These are phyloP conservation scores for Pyricularia grisea DNA, from an alignment of 2,329 filamentous ascomycete genomes.

Conservation along the genomic window DNA sequence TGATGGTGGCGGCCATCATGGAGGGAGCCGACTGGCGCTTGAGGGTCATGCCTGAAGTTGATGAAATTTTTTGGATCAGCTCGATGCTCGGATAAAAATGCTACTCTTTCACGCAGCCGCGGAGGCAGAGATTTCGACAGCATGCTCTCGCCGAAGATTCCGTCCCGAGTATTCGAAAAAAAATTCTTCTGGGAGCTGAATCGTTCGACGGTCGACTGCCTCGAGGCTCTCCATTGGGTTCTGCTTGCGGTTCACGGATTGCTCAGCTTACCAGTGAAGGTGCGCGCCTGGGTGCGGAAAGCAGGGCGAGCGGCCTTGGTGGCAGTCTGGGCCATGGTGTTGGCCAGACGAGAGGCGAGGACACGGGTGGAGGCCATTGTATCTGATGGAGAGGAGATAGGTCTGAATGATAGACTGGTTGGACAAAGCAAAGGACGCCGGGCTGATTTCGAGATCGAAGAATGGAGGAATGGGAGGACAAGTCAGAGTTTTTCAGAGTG, in stretches of 20 bases:
- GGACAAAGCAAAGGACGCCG: constrained; percentile 25
- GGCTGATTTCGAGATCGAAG: constrained; percentile 2
- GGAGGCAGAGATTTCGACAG: not conserved
- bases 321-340: constrained; percentile 65
- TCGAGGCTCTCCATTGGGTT: not conserved
- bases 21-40: constrained; percentile 64
- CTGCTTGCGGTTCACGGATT: not conserved
- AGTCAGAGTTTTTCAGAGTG: constrained; percentile 17
- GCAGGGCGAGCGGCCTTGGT: constrained; percentile 71
- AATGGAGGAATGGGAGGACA: constrained; percentile 12
- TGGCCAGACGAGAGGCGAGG: constrained; percentile 68
- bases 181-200: constrained; percentile 16
- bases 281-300: constrained; percentile 62
- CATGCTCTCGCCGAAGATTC: not conserved
- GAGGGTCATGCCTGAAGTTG: constrained; percentile 22
- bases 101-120: constrained; percentile 3
- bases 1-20: constrained; percentile 55
- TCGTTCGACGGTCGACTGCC: not conserved
- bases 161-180: constrained; percentile 8
- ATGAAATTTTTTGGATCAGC: constrained; percentile 10
- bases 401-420: constrained; percentile 24
- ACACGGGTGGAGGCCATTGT: constrained; percentile 74
- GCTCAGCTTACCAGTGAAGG: constrained; percentile 56
- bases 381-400: constrained; percentile 43
- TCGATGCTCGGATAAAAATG: not conserved